phyloP scores from a whole-genome alignment of 352 stramenopile species.

The Saprolegnia parasitica region DNA sequence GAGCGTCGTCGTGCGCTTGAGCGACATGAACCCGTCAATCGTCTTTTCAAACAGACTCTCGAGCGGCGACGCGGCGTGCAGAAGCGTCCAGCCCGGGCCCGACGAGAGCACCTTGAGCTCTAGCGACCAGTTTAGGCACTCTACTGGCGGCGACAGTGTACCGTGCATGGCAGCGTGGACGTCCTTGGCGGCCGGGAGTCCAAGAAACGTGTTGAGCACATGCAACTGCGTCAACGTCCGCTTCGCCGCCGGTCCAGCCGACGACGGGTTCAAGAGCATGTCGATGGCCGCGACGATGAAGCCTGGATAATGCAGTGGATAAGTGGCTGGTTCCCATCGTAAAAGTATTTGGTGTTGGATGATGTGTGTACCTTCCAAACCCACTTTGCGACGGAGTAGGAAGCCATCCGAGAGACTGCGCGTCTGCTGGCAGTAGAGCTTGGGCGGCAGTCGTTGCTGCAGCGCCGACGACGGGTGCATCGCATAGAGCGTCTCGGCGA shows the following conservation, averaged over 20 bases:
- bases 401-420: constrained; percentile 46
- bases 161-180: constrained; percentile 17
- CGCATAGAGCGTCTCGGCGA: constrained; percentile 49
- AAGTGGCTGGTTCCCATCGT: too few species aligned
- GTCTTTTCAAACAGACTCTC: constrained; percentile 55
- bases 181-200: constrained; percentile 11
- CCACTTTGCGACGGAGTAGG: constrained; percentile 54
- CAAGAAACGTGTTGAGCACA: constrained; percentile 23
- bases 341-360: too few species aligned
- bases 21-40: constrained; percentile 54
- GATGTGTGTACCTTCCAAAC: constrained; percentile 40
- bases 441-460: constrained; percentile 55
- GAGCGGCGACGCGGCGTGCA: constrained; percentile 32
- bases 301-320: constrained; percentile 28
- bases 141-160: background rate
- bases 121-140: background rate
- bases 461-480: constrained; percentile 61
- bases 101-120: constrained; percentile 50
- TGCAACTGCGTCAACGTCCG: constrained; percentile 25
- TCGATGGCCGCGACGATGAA: constrained; percentile 57
- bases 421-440: constrained; percentile 49
- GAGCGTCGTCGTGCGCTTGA: constrained; percentile 59
- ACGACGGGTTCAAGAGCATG: constrained; percentile 37
- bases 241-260: constrained; percentile 8
- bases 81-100: constrained; percentile 36